Percentiles rank a stretch among this genome's conserved stretches.
Conservation (phyloP, 176 grass and related monocot species). For the Triticum urartu region DNA sequence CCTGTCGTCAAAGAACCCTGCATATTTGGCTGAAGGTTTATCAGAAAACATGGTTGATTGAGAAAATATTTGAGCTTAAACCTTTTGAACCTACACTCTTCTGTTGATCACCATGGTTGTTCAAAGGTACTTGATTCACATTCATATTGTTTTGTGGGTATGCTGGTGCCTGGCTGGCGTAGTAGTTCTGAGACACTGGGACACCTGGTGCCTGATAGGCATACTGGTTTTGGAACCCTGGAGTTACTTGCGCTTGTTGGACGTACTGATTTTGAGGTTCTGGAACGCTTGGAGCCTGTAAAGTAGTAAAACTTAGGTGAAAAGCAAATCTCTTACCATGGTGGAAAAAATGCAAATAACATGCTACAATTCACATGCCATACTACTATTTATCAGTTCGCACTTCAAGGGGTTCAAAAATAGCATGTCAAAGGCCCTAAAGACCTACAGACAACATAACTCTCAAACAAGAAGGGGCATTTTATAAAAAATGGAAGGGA, state of each 20-base stretch:
- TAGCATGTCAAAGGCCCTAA: neutral
- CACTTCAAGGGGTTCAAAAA: neutral
- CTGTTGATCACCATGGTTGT: conserved; percentile 55
- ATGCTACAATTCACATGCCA: conserved; percentile 5
- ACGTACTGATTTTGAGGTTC: conserved; percentile 44
- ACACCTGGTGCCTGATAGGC: conserved; percentile 21
- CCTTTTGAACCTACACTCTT: conserved; percentile 62
- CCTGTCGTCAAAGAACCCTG: conserved; percentile 39
- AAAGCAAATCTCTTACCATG: conserved; percentile 26
- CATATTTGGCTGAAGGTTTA: conserved; percentile 45
- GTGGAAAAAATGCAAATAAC: conserved; percentile 28
- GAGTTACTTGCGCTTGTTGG: conserved; percentile 18
- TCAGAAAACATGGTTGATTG: conserved; percentile 49
- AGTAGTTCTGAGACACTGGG: conserved; percentile 37
- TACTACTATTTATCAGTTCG: neutral
- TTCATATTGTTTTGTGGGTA: conserved; percentile 46
- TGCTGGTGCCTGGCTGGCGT: conserved; percentile 35
- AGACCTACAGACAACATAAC: neutral
- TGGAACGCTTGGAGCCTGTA: conserved; percentile 33
- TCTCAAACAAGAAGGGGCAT: neutral
- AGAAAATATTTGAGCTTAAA: conserved; percentile 54
- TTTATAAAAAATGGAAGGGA: neutral
- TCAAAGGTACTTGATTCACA: conserved; percentile 35
- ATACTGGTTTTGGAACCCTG: conserved; percentile 46
- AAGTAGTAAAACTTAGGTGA: conserved; percentile 25